Evolutionary conservation across 2,329 filamentous ascomycete genomes (phyloP), one percentile per base, ranked within the genome.

Genomic region (Alternaria atra): DNA sequence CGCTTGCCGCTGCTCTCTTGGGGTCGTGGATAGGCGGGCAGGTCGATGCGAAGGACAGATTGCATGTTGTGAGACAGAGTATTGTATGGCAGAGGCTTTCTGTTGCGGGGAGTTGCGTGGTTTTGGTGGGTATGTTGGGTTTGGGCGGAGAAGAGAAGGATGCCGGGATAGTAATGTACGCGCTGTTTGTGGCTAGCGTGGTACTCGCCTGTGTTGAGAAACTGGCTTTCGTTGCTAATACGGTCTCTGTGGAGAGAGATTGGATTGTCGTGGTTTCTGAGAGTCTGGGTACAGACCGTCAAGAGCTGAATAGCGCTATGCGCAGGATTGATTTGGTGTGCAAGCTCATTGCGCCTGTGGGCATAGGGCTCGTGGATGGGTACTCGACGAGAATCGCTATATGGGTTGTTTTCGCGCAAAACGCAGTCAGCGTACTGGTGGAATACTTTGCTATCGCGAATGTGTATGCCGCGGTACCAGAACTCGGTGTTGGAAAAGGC

Each of bases 181-280:
- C 27, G 3, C 58, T 69, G 13, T 78, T 78, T 30, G 65, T 67
- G 2, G 30, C 72, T 2, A 72, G 80, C n/a, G 81, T 85, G 0
- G 17, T 86, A 0, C 77, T 92, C 44, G 89, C 89, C 0, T 91
- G 90, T 57, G 70, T 89, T 1, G 91, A 93, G 77, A 93, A 93
- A 73, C 76, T 92, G 8, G 83, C 82, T 13, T 83, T 88, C 1
- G 83, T 89, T 6, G 83, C 87, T 73, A 93, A 92, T 72, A 82
- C 86, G 0, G 85, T 93, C 1, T 82, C 90, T 0, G 84, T 93
- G 0, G 91, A 93, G 74, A 82, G 88, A 69, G 91, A 93, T 68
- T 92, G 90, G 90, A 84, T 87, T 39, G 80, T 87, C 4, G 82
- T 87, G 0, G 80, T 87, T 7, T 81, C 84, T 1, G 78, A 80